Evolutionary conservation across 129 eudicot species (phyloP).

Genomic region (Flaveria bidentis): DNA sequence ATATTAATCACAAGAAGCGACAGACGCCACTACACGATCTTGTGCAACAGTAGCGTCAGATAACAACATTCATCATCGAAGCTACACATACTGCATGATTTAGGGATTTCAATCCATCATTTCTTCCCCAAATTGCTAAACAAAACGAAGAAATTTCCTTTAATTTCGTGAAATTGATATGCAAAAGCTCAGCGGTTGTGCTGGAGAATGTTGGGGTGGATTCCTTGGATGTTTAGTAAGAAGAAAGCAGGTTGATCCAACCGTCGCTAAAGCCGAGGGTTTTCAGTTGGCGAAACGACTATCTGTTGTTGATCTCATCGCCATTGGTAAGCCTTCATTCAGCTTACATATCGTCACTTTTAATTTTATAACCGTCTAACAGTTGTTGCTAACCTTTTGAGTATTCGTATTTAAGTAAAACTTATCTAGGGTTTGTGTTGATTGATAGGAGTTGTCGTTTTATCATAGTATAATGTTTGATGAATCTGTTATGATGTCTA

Average conservation of each 20-base stretch:
- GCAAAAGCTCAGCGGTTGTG: slow-evolving; percentile 38
- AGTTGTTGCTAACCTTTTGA: neutral
- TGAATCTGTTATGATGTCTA: neutral
- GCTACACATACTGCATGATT: slow-evolving; percentile 15
- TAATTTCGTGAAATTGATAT: slow-evolving; percentile 7
- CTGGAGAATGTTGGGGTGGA: slow-evolving; percentile 35
- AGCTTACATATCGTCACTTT: neutral
- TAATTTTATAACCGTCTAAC: neutral
- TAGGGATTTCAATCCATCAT: slow-evolving; percentile 14
- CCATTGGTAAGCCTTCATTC: slow-evolving; percentile 54
- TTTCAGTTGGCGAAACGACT: slow-evolving; percentile 79
- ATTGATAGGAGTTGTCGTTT: neutral
- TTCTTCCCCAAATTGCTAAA: neutral
- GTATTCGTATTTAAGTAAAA: neutral
- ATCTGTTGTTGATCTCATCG: slow-evolving; percentile 78
- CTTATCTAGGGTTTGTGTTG: slow-evolving; percentile 5
- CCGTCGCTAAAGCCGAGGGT: slow-evolving; percentile 43
- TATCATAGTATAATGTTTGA: neutral
- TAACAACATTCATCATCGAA: slow-evolving; percentile 2
- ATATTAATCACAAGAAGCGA: neutral
- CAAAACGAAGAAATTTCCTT: no score
- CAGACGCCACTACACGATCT: slow-evolving; percentile 22
- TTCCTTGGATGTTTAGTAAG: slow-evolving; percentile 54
- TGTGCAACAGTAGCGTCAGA: slow-evolving; percentile 7
- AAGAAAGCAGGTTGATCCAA: slow-evolving; percentile 85